Conservation (phyloP, 768 basidiomycete species). For the Naganishia antarctica region DNA sequence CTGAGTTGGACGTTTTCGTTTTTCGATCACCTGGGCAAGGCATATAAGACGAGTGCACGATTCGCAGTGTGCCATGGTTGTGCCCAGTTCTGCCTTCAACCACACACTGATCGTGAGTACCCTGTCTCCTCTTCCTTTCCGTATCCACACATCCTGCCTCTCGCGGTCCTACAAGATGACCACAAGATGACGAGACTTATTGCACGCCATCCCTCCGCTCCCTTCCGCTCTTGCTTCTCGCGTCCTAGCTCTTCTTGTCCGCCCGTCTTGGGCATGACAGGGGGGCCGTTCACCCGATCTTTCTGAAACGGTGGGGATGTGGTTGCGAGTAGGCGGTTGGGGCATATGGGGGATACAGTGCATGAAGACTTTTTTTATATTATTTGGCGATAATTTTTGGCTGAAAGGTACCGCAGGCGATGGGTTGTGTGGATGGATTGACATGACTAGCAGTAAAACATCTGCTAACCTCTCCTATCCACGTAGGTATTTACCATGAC, state of each 20-base stretch:
- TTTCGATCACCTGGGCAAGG: no score
- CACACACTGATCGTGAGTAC: neutral
- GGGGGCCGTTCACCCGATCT: slow-evolving; percentile 11
- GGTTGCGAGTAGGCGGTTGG: neutral
- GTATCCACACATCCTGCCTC: slow-evolving; percentile 1
- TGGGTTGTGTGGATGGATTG: slow-evolving; percentile 6
- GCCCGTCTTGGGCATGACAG: slow-evolving; percentile 9
- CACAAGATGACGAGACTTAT: slow-evolving; percentile 24
- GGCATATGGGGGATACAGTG: slow-evolving; percentile 21
- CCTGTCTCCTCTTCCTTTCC: neutral
- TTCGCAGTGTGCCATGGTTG: no score
- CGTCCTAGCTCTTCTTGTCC: slow-evolving; percentile 16
- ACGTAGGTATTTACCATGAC: neutral
- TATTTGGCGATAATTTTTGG: slow-evolving; percentile 24
- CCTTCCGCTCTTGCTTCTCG: neutral
- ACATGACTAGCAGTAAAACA: neutral
- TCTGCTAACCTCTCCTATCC: neutral
- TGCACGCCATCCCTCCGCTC: slow-evolving; percentile 18
- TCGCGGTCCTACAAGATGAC: slow-evolving; percentile 16
- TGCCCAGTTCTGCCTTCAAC: no score
- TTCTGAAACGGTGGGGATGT: slow-evolving; percentile 16
- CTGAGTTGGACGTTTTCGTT: no score
- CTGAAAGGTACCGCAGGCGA: neutral
- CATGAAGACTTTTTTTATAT: slow-evolving; percentile 21
- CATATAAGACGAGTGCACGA: neutral